Evolutionary conservation across 306 rosid genomes (phyloP).

Genomic region (Prunus armeniaca): DNA sequence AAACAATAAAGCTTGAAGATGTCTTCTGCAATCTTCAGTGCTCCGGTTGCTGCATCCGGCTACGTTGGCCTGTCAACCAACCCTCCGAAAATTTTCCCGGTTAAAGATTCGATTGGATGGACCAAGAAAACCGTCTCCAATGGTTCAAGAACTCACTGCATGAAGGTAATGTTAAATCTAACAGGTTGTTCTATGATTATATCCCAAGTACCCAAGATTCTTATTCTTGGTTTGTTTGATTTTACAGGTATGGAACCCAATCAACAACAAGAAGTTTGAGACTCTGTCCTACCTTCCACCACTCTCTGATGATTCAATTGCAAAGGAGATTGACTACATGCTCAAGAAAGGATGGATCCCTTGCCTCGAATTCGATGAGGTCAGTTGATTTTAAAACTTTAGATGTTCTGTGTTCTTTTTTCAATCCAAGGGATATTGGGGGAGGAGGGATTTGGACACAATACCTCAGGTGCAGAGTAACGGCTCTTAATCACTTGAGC

Average conservation of each 20-base stretch:
- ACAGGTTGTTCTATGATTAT: no score
- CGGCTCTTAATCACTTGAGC: no score
- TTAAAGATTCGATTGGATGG: constrained; percentile 35
- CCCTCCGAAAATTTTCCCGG: constrained; percentile 31
- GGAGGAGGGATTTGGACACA: no score
- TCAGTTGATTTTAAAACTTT: constrained; percentile 14
- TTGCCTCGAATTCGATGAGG: constrained; percentile 83
- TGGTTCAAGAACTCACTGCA: constrained; percentile 58
- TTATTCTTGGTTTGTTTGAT: constrained; percentile 3
- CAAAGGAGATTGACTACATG: constrained; percentile 76
- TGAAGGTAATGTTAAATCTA: constrained; percentile 50
- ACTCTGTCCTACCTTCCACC: constrained; percentile 76
- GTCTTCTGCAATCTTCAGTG: constrained; percentile 42
- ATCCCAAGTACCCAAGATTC: background rate
- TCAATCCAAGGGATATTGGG: no score
- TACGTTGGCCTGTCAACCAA: constrained; percentile 50
- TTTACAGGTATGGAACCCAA: constrained; percentile 75
- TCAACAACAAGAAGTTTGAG: constrained; percentile 71
- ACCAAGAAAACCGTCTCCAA: constrained; percentile 48
- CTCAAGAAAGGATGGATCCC: constrained; percentile 75
- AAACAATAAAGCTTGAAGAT: constrained; percentile 22
- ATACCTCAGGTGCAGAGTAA: no score
- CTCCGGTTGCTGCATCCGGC: constrained; percentile 25
- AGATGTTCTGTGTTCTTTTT: background rate
- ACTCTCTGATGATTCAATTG: constrained; percentile 63